phyloP scores from a whole-genome alignment of 2,329 filamentous ascomycete species.

The Thelonectria blattea region DNA sequence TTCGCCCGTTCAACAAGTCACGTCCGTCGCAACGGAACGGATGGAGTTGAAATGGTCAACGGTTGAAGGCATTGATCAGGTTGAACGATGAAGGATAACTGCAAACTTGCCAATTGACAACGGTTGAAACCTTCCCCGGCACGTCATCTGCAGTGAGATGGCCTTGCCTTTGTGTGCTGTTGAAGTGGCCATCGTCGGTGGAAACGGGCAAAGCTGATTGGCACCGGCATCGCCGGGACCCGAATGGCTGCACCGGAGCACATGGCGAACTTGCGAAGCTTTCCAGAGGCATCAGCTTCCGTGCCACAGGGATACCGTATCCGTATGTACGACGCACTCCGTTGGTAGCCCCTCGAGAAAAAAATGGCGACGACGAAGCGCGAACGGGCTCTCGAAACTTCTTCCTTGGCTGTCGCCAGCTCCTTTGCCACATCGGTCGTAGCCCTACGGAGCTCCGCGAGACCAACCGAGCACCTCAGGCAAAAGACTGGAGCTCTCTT shows the following conservation, averaged over 20 bases:
- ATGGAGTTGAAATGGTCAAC: background rate
- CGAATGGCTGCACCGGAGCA: background rate
- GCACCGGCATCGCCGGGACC: conserved; percentile 3
- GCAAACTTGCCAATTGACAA: too few species aligned
- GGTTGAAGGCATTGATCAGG: background rate
- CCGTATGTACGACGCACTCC: too few species aligned
- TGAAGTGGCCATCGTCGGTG: background rate
- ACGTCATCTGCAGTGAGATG: background rate
- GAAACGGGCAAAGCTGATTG: background rate
- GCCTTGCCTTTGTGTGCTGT: background rate
- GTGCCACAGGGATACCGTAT: conserved; percentile 1
- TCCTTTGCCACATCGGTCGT: background rate
- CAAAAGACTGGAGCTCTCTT: conserved; percentile 8
- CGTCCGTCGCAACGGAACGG: background rate
- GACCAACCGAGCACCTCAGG: background rate
- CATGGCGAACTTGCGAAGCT: background rate
- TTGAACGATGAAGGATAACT: too few species aligned
- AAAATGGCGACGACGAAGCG: too few species aligned
- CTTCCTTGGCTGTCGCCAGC: background rate
- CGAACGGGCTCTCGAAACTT: too few species aligned
- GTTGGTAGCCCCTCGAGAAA: too few species aligned
- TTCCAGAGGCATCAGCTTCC: background rate
- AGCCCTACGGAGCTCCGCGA: conserved; percentile 8
- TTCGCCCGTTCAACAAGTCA: background rate
- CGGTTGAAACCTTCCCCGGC: background rate